Percentiles rank a stretch among this genome's conserved stretches.
phyloP scores from a whole-genome alignment of 202 grass and related monocot species.

The Cymbopogon flexuosus region DNA sequence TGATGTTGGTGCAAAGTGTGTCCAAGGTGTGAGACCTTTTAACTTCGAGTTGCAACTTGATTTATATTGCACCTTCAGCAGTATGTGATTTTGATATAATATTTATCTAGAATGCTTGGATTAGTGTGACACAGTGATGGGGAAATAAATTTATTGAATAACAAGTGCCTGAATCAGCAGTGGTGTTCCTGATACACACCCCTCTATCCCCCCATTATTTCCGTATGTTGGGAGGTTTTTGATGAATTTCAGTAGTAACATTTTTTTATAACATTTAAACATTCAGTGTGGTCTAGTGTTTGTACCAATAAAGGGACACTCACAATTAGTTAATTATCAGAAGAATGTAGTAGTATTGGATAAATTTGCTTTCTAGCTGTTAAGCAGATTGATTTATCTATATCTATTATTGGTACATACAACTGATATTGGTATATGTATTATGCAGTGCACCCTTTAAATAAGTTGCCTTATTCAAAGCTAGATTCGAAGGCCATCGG shows the following conservation, averaged over 20 bases:
- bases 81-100: neutral
- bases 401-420: constrained; percentile 10
- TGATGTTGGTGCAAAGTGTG: constrained; percentile 87
- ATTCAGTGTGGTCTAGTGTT: neutral
- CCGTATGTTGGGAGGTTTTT: neutral
- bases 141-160: constrained; percentile 18
- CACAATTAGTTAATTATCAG: neutral
- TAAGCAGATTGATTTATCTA: constrained; percentile 17
- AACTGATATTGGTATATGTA: constrained; percentile 35
- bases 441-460: constrained; percentile 94
- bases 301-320: neutral
- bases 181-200: neutral
- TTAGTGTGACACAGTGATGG: neutral
- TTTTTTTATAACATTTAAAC: neutral
- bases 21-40: constrained; percentile 58
- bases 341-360: constrained; percentile 12
- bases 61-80: constrained; percentile 28
- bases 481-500: constrained; percentile 91
- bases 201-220: neutral
- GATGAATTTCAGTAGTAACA: neutral
- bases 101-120: constrained; percentile 10
- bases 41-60: constrained; percentile 2
- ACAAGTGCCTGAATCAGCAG: constrained; percentile 5
- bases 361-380: constrained; percentile 4
- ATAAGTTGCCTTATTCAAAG: constrained; percentile 81